Base-by-base conservation (phyloP, 352 stramenopile species). In the Phytophthora pinifolia region DNA sequence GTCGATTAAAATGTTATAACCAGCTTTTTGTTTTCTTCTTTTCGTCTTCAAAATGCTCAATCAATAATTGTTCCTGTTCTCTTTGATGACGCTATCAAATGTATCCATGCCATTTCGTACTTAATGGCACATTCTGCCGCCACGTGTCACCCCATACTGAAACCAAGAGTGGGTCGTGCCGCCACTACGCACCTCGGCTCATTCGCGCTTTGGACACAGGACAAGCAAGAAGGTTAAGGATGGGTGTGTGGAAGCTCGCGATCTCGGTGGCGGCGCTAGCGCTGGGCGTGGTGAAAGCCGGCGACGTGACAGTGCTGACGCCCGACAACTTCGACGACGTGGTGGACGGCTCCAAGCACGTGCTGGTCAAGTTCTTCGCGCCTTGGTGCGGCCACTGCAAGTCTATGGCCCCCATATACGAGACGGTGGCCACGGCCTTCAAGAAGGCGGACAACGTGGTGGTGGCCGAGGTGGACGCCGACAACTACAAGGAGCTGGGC, bases 311-410 rank as follows among this genome's bases (percentile, higher is more conserved):
- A 50, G 82, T 89, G 43, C 65, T 95, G 22, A 92, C 85, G 39
- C 77, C 79, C 8, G 81, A 89, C 39, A 95, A 92, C 71, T 93
- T 95, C 57, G 73, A 89, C 33, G 57, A 72, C 22, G 74, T 92
- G 25, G 79, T 95, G 17, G 83, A 94, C 66, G 83, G 86, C 60
- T 91, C 81, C 34, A 89, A 86, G 64, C 64, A 92, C 64, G 80
- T 92, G 62, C 73, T 95, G 46, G 70, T 95, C 41, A 84, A 97
- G 73, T 97, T 96, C 49, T 97, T 96, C 73, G 87, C 89, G 14
- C 88, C 88, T 17, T 96, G 84, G 83, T 97, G 89, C 69, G 86
- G 85, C 15, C 89, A 97, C 74, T 97, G 89, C 79, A 96, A 96
- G 78, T 89, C 65, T 51, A 68, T 95, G 53, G 82, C 81, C 31